A percentile compares a stretch with the other conserved stretches of the same genome.
phyloP scores from a whole-genome alignment of 2,329 filamentous ascomycete species.

The Trichoderma lentiforme region DNA sequence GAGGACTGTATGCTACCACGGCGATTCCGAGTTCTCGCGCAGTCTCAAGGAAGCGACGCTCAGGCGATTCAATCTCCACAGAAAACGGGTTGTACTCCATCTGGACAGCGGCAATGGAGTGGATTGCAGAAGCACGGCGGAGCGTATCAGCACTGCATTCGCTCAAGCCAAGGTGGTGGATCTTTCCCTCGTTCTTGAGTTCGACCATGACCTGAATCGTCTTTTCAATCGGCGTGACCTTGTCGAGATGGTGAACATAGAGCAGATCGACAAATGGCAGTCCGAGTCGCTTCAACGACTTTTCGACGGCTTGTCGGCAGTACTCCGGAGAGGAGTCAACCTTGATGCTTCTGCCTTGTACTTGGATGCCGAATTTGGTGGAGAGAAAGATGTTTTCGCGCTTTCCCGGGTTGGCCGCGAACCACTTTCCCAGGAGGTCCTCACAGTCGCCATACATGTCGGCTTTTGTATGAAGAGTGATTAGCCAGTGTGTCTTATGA shows the following conservation, averaged over 20 bases:
- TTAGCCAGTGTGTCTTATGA: not conserved
- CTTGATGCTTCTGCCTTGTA: not conserved
- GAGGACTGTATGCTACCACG: slow-evolving; percentile 57
- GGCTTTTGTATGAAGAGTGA: slow-evolving; percentile 20
- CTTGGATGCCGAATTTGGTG: slow-evolving; percentile 34
- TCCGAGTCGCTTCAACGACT: slow-evolving; percentile 45
- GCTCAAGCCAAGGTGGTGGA: slow-evolving; percentile 54
- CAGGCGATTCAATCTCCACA: slow-evolving; percentile 55
- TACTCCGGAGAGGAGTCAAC: slow-evolving; percentile 21
- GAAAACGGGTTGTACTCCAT: slow-evolving; percentile 53
- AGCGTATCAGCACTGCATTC: slow-evolving; percentile 50
- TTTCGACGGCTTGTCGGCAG: slow-evolving; percentile 23
- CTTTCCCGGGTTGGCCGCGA: slow-evolving; percentile 42
- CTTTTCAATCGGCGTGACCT: slow-evolving; percentile 45
- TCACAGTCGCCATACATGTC: slow-evolving; percentile 48
- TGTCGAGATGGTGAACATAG: slow-evolving; percentile 52
- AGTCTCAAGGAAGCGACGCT: slow-evolving; percentile 48
- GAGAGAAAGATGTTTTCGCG: slow-evolving; percentile 49
- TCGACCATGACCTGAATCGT: slow-evolving; percentile 50
- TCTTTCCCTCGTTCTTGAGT: slow-evolving; percentile 52
- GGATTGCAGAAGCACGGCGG: slow-evolving; percentile 47
- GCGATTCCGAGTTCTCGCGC: slow-evolving; percentile 56
- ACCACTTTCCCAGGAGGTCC: slow-evolving; percentile 48
- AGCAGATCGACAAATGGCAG: slow-evolving; percentile 54
- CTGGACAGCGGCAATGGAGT: slow-evolving; percentile 49